Evolutionary conservation across 148 eudicot species (phyloP), one percentile per base, ranked within the genome.

Genomic region (Salicornia ramosissima): DNA sequence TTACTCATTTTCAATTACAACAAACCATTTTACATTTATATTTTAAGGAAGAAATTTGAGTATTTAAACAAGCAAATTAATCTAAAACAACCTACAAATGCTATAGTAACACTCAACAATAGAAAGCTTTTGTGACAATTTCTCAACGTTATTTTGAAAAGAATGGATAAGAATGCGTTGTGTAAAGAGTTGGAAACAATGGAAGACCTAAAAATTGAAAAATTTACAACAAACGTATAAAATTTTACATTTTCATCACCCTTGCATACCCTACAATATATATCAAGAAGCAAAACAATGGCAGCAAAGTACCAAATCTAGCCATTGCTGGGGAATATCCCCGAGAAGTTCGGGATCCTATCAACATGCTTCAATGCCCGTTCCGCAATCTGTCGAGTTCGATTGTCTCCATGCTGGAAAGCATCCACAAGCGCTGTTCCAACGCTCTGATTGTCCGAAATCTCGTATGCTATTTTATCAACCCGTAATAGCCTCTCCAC

Each of bases 311-410:
- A 22, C 39, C 33, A 11, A 47, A 36, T n/a, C 30, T 40, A 85
- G 43, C 87, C 79, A 51, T 39, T 68, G 73, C 78, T 90, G 28
- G 92, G 87, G 67, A 88, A 90, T 50, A 93, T 77, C 25, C 92
- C 97, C 0, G 98, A 93, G 80, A 93, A 93, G 72, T 93, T 90
- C 2, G 98, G 98, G 68, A 93, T 86, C 74, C 81, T 87, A 51
- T 93, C 97, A 10, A 93, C 82, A 68, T 90, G 96, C 82, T 79
- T 88, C 74, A 93, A 61, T 6, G 98, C 98, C 13, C 78, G 82
- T 82, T 93, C 97, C 28, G 98, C 98, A 54, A 88, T 86, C 83
- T 88, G 98, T 31, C 88, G 76, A 55, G 96, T 93, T 16, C 88
- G 82, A 64, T 81, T 83, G 63, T 93, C 98, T 21, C 86, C 97